Base-by-base conservation (phyloP, 441 rosid species). In the Dalechampia spathulata region DNA sequence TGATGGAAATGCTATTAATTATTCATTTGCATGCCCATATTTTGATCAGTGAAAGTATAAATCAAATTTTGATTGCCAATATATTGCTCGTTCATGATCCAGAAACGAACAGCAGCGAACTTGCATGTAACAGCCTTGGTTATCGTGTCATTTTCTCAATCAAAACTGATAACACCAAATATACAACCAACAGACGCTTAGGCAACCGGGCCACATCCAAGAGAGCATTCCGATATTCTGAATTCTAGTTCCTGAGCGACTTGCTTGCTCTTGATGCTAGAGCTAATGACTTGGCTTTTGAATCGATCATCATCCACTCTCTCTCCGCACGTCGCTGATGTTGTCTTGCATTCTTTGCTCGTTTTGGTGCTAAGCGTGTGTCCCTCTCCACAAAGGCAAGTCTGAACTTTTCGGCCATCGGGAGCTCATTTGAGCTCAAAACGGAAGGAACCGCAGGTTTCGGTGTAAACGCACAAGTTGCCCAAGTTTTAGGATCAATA, bases 291-390 rank as follows among this genome's bases (percentile, higher is more conserved):
- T 81, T 86, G 23, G 85, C 86, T 49, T 63, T 54, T 21, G 83
- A 58, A 62, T 72, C 78, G 47, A 66, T 68, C 76, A 57, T 72
- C 77, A 77, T 65, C 85, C 83, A 80, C 61, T 86, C 86, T 69
- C 77, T 84, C 66, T 92, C 95, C 15, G 80, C 86, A 25, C 98
- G 87, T 8, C 95, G 85, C 63, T 84, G 87, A 65, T 71, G 96
- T 40, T 92, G 96, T 66, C 99, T 84, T 8, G 82, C 84, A 23
- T 89, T 92, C 72, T 92, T 92, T 0, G 96, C 98, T 47, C 96
- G 85, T 67, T 92, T 92, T 34, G 96, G 96, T 37, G 96, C 98
- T 62, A 88, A 64, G 5, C 95, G 74, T 5, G 83, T 75, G 70
- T 88, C 95, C 61, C 98, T 83, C 66, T 86, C 96, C 45, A 67